These are phyloP conservation scores for Cladosporium austrohemisphaericum DNA, from an alignment of 2,329 filamentous ascomycete species.

Conservation along the genomic window DNA sequence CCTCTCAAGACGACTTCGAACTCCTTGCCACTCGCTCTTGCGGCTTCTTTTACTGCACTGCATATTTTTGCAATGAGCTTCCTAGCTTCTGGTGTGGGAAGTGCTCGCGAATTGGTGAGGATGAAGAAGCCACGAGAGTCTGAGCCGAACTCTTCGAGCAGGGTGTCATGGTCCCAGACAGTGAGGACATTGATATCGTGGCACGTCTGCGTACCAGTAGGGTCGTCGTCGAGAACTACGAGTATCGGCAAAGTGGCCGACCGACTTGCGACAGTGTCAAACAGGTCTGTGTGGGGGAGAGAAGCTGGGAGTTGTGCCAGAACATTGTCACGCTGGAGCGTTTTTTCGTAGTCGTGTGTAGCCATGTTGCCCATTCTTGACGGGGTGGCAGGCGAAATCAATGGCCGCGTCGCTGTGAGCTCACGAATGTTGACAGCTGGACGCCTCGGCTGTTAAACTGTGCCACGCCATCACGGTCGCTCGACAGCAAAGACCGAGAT, in stretches of 20 bases:
- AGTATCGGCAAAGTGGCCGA: slow-evolving; percentile 4
- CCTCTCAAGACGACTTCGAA: slow-evolving; percentile 57
- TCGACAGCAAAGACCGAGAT: too few relatives aligned
- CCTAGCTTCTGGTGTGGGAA: slow-evolving; percentile 48
- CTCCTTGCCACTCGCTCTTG: slow-evolving; percentile 34
- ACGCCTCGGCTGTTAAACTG: too few relatives aligned
- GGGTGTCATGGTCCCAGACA: slow-evolving; percentile 48
- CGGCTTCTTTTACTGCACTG: slow-evolving; percentile 46
- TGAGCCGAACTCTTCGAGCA: slow-evolving; percentile 44
- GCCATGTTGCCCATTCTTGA: too few relatives aligned
- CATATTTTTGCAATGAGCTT: slow-evolving; percentile 51
- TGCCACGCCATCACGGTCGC: too few relatives aligned
- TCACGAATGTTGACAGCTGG: too few relatives aligned
- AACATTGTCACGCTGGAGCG: too few relatives aligned
- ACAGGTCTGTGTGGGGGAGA: neutral
- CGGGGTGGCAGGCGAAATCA: too few relatives aligned
- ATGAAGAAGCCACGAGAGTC: slow-evolving; percentile 54
- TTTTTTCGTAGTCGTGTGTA: too few relatives aligned
- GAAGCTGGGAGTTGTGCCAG: too few relatives aligned
- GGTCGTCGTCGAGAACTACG: slow-evolving; percentile 14
- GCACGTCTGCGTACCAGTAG: slow-evolving; percentile 59
- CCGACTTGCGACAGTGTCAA: neutral
- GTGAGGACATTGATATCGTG: slow-evolving; percentile 55
- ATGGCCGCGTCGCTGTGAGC: too few relatives aligned
- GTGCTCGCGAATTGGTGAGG: slow-evolving; percentile 56